Evolutionary conservation across 805 yeast genomes (phyloP).

Genomic region (Nakazawaea ambrosiae): DNA sequence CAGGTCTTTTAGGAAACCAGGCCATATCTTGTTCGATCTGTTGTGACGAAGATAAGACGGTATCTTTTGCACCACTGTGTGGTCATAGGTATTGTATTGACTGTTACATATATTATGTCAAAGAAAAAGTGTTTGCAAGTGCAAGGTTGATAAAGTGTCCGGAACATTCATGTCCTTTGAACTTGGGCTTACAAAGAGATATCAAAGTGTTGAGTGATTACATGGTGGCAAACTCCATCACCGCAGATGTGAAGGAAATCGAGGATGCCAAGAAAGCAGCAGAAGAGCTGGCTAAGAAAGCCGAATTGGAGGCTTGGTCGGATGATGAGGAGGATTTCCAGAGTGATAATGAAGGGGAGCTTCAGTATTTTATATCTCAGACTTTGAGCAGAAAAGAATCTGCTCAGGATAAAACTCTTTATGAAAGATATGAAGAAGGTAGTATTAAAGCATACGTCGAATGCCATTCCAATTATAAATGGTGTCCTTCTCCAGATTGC

Average conservation of each 20-base stretch:
- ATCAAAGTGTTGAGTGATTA: conserved; percentile 24
- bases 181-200: conserved; percentile 33
- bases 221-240: conserved; percentile 5
- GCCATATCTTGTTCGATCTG: conserved; percentile 59
- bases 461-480: conserved; percentile 43
- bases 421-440: conserved; percentile 33
- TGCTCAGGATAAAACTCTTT: conserved; percentile 16
- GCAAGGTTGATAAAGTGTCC: conserved; percentile 61
- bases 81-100: conserved; percentile 61
- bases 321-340: conserved; percentile 9
- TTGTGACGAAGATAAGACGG: conserved; percentile 42
- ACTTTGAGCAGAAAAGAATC: conserved; percentile 5
- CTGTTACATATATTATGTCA: conserved; percentile 62
- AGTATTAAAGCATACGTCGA: conserved; percentile 45
- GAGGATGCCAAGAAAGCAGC: conserved; percentile 12
- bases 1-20: neutral
- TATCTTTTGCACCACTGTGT: conserved; percentile 53
- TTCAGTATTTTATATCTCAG: conserved; percentile 10
- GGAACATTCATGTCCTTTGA: conserved; percentile 42
- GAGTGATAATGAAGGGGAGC: conserved; percentile 16
- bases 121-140: conserved; percentile 30
- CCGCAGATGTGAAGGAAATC: conserved; percentile 9
- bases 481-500: conserved; percentile 89
- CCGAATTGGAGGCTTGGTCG: conserved; percentile 14
- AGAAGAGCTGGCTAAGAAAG: conserved; percentile 11